Conservation (phyloP, 768 basidiomycete genomes). For the Aureoboletus auriporus region DNA sequence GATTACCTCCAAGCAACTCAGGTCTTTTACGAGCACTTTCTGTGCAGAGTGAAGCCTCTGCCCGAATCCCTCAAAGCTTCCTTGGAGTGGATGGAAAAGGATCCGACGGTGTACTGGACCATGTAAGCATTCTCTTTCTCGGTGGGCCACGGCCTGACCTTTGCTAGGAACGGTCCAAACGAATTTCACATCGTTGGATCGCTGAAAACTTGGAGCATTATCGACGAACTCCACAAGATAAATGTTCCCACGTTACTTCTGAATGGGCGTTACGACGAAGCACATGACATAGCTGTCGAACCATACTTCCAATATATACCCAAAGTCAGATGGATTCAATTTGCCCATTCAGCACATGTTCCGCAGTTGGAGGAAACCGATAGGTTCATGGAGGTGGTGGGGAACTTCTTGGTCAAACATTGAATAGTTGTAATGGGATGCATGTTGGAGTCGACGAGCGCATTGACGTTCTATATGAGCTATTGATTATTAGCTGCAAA, state of each 20-base stretch:
- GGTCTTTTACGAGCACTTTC: conserved; percentile 39
- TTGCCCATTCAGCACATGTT: conserved; percentile 34
- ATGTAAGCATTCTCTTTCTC: conserved; percentile 34
- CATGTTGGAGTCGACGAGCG: neutral
- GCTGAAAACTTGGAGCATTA: conserved; percentile 34
- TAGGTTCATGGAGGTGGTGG: conserved; percentile 31
- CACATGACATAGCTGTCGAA: conserved; percentile 29
- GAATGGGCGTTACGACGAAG: conserved; percentile 37
- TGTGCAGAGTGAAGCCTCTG: conserved; percentile 43
- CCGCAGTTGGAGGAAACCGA: conserved; percentile 36
- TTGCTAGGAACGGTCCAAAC: conserved; percentile 37
- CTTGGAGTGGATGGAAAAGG: conserved; percentile 35
- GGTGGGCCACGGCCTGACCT: neutral
- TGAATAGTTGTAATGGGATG: neutral
- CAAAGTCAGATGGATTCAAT: conserved; percentile 35
- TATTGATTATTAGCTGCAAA: neutral
- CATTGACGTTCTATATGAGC: neutral
- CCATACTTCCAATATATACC: conserved; percentile 33
- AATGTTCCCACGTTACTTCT: conserved; percentile 30
- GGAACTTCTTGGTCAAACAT: conserved; percentile 24
- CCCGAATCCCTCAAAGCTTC: conserved; percentile 36
- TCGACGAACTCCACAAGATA: conserved; percentile 32
- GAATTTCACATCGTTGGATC: conserved; percentile 33
- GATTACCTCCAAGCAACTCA: conserved; percentile 44
- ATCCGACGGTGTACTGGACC: conserved; percentile 44